Evolutionary conservation across 164 flowering plant species (phyloP).

Genomic region (Santalum album): DNA sequence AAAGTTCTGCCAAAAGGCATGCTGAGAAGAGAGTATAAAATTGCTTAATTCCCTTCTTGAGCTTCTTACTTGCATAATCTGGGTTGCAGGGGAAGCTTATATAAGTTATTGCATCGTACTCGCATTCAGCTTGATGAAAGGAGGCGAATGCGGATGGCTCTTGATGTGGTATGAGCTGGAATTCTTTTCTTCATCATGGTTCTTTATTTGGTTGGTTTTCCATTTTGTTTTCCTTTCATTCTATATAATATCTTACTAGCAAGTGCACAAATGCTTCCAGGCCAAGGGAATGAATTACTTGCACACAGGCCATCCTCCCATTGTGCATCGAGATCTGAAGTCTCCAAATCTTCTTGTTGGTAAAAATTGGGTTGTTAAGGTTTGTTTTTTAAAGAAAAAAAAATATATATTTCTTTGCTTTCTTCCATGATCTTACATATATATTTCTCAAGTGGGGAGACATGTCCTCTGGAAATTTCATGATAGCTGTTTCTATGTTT

Average conservation of each 20-base stretch:
- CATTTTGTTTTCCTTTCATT: slow-evolving; percentile 1
- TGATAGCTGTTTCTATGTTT: neutral
- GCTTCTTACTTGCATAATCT: too few species aligned
- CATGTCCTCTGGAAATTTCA: too few species aligned
- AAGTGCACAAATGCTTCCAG: slow-evolving; percentile 30
- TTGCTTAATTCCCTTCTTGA: too few species aligned
- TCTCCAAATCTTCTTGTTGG: slow-evolving; percentile 98
- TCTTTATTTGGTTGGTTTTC: neutral
- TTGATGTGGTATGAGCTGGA: slow-evolving; percentile 72
- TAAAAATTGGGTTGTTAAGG: slow-evolving; percentile 98
- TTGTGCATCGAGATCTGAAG: slow-evolving; percentile 96
- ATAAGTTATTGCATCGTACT: slow-evolving; percentile 77
- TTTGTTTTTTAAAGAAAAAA: slow-evolving; percentile 13
- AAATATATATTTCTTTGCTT: neutral
- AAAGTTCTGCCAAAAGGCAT: too few species aligned
- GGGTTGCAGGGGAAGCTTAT: slow-evolving; percentile 99
- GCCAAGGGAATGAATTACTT: slow-evolving; percentile 99
- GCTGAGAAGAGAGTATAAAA: too few species aligned
- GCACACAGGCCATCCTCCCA: slow-evolving; percentile 92
- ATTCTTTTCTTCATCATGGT: neutral
- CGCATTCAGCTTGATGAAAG: slow-evolving; percentile 70
- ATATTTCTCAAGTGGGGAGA: too few species aligned
- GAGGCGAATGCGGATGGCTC: slow-evolving; percentile 85
- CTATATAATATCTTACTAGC: slow-evolving; percentile 4
- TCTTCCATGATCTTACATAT: too few species aligned